Evolutionary conservation across 192 early-diverging fungal genomes (phyloP).

Genomic region (Irineochytrium annulatum): DNA sequence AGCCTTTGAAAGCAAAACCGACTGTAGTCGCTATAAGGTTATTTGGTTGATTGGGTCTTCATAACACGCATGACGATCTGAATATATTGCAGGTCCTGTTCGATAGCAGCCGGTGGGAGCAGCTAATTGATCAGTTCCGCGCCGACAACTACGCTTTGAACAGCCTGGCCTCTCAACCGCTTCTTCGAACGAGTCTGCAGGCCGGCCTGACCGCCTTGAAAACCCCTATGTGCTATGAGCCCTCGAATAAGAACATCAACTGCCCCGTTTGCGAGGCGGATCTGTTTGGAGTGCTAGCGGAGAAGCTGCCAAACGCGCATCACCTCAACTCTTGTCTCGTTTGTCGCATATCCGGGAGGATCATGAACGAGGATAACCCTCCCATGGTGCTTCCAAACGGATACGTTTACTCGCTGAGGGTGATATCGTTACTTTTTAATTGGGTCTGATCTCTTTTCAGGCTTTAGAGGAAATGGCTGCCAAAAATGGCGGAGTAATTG

Average conservation of each 20-base stretch:
- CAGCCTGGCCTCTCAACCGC: conserved; percentile 79
- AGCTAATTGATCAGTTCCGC: conserved; percentile 75
- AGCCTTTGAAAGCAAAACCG: conserved; percentile 73
- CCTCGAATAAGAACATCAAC: conserved; percentile 78
- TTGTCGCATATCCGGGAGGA: conserved; percentile 83
- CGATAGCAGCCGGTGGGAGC: conserved; percentile 70
- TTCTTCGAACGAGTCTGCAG: conserved; percentile 84
- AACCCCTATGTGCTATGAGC: conserved; percentile 76
- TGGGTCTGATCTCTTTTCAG: conserved; percentile 10
- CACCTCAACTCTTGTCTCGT: conserved; percentile 95
- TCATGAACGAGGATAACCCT: conserved; percentile 96
- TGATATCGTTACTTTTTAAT: conserved; percentile 27
- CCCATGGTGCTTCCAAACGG: conserved; percentile 96
- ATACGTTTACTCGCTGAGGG: conserved; percentile 84
- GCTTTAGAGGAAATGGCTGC: conserved; percentile 38
- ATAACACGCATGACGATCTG: neutral
- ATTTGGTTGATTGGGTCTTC: too few species aligned
- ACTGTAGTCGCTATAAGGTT: conserved; percentile 78
- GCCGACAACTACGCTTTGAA: conserved; percentile 84
- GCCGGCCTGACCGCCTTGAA: conserved; percentile 95
- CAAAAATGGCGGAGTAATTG: conserved; percentile 29
- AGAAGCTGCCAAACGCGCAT: conserved; percentile 83
- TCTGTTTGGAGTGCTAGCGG: conserved; percentile 80
- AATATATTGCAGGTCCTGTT: conserved; percentile 53
- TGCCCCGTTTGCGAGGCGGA: conserved; percentile 90